phyloP scores from a whole-genome alignment of 495 filamentous ascomycete species.

The Lepraria neglecta region DNA sequence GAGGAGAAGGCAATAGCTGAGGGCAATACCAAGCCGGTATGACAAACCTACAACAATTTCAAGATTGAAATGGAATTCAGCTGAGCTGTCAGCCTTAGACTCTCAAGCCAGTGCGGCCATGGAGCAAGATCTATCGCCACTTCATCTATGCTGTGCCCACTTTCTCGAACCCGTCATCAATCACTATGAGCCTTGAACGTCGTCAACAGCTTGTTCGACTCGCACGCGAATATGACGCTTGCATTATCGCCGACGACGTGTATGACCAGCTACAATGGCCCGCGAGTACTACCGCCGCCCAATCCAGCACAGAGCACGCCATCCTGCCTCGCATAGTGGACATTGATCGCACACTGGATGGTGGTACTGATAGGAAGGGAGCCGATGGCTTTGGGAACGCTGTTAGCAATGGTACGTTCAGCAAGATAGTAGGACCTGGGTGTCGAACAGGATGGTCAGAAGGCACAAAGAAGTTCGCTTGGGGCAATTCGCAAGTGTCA shows the following conservation, averaged over 20 bases:
- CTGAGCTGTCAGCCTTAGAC: constrained; percentile 27
- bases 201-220: constrained; percentile 57
- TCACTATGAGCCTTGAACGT: constrained; percentile 59
- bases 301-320: constrained; percentile 36
- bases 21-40: constrained; percentile 39
- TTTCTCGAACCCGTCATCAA: constrained; percentile 73
- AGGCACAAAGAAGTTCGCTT: constrained; percentile 57
- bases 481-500: constrained; percentile 61
- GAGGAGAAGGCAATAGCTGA: constrained; percentile 32
- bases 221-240: constrained; percentile 66
- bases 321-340: constrained; percentile 66
- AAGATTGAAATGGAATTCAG: neutral
- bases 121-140: constrained; percentile 69
- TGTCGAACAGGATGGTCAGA: constrained; percentile 79
- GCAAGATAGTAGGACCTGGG: constrained; percentile 77
- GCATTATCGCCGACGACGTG: constrained; percentile 82
- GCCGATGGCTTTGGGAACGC: constrained; percentile 61
- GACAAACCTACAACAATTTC: constrained; percentile 2
- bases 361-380: constrained; percentile 38
- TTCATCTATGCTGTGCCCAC: constrained; percentile 80
- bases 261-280: constrained; percentile 84
- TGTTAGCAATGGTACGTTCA: constrained; percentile 76
- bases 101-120: constrained; percentile 40
- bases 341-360: constrained; percentile 59
- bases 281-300: constrained; percentile 29